These are phyloP conservation scores for Carpinus viminea DNA, from an alignment of 306 rosid species.

Conservation along the genomic window DNA sequence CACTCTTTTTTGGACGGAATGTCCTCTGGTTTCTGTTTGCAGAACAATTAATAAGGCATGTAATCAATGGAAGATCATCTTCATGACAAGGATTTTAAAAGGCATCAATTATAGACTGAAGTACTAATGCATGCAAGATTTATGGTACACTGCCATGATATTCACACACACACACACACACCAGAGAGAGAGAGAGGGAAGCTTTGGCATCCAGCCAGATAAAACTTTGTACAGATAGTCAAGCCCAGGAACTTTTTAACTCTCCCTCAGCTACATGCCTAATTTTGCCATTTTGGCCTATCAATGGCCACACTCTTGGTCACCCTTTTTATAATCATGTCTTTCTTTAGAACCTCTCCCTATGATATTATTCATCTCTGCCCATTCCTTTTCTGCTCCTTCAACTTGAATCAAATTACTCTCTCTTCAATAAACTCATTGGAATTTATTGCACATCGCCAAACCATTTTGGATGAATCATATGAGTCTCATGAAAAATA, in stretches of 20 bases:
- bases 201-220: neutral
- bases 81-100: slow-evolving; percentile 1
- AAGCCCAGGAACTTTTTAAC: neutral
- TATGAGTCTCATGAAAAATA: neutral
- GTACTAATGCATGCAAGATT: slow-evolving; percentile 11
- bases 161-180: neutral
- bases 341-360: neutral
- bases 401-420: neutral
- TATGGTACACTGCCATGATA: neutral
- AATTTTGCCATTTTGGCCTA: neutral
- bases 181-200: neutral
- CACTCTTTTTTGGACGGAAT: slow-evolving; percentile 95
- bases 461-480: neutral
- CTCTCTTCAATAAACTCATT: neutral
- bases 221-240: neutral
- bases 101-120: slow-evolving; percentile 27
- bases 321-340: neutral
- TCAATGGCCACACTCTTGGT: neutral
- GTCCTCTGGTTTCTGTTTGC: slow-evolving; percentile 91
- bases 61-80: slow-evolving; percentile 11
- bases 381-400: neutral
- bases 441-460: neutral
- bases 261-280: neutral
- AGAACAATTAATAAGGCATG: slow-evolving; percentile 26
- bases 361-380: neutral